Base-by-base conservation (phyloP, 192 early-diverging fungal genomes). In the Backusella sp. region DNA sequence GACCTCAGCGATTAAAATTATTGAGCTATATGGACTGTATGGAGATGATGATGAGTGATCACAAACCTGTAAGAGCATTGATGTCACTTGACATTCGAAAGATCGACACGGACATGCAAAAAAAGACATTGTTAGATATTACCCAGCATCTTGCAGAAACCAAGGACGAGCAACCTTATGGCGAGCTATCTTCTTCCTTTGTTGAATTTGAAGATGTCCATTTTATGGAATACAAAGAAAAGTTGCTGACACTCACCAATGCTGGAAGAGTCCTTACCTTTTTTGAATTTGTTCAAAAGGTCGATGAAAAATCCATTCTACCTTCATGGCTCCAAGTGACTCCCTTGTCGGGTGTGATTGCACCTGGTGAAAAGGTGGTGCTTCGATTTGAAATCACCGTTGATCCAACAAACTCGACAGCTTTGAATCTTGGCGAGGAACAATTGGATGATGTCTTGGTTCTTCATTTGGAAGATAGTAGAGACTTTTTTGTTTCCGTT, bases 51-150 rank as follows among this genome's bases (percentile, higher is more conserved):
- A 56, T 87, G 30, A 95, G 94, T 76, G 97, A 99, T 77, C 97
- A 99, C 82, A 97, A 97, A 79, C 97, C 97, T 1, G 96, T 99
- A 26, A 87, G 86, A 46, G 90, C 93, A 5, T 66, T 88, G 2
- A 90, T 96, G 67, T 79, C 80, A 17, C 52, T 90, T 11, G 86
- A 90, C 74, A 91, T 92, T 17, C 89, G 92, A 75, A 84, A 79
- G 26, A 80, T 96, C 3, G 76, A 93, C 42, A 41, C 66, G 7
- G 86, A 86, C n/a, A 87, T 87, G 66, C 86, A 93, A 34, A 83
- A 82, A 21, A 74, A 82, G 7, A 85, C 89, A 6, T 82, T 88
- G 59, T 77, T 87, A 30, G 88, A 90, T 6, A 86, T 98, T 9
- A 77, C 90, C 41, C 88, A 91, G 23, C 90, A 94, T 56, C 82